phyloP scores from a whole-genome alignment of 805 yeast genomes.

The Kuraishia piskuri region DNA sequence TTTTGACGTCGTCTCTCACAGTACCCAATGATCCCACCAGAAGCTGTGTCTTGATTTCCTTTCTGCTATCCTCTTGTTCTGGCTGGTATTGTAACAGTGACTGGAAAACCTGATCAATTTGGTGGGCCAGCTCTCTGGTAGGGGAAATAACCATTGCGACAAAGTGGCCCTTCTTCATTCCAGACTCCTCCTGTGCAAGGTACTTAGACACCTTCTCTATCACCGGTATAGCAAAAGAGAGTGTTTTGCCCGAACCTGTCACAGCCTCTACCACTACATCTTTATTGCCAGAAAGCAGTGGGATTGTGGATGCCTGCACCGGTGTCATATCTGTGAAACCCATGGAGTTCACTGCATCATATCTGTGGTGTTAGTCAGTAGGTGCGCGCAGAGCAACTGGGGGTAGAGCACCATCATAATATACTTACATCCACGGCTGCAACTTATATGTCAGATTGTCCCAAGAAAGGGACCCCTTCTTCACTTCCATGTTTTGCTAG shows the following conservation, averaged over 20 bases:
- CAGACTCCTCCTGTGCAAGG: constrained; percentile 12
- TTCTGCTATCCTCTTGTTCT: constrained; percentile 22
- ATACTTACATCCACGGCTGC: constrained; percentile 52
- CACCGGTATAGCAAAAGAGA: constrained; percentile 82
- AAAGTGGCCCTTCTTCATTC: constrained; percentile 53
- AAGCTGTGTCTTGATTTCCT: constrained; percentile 43
- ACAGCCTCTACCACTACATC: constrained; percentile 97
- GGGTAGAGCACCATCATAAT: neutral
- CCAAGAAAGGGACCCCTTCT: constrained; percentile 52
- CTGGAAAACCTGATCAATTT: constrained; percentile 61
- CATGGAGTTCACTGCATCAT: constrained; percentile 59
- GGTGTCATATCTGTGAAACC: constrained; percentile 89
- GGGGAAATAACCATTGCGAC: constrained; percentile 70
- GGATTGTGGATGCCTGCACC: constrained; percentile 92
- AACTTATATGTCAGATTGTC: constrained; percentile 39
- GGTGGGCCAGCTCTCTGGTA: constrained; percentile 55
- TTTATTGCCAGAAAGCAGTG: constrained; percentile 71
- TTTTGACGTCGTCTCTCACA: constrained; percentile 63
- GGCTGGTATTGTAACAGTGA: constrained; percentile 51
- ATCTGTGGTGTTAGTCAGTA: neutral
- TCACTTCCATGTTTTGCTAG: constrained; percentile 5
- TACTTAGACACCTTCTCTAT: constrained; percentile 45
- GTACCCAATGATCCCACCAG: constrained; percentile 57
- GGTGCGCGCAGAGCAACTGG: too few species aligned
- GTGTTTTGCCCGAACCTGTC: constrained; percentile 96